phyloP scores from a whole-genome alignment of 208 protist genomes.

The Naegleria fowleri region DNA sequence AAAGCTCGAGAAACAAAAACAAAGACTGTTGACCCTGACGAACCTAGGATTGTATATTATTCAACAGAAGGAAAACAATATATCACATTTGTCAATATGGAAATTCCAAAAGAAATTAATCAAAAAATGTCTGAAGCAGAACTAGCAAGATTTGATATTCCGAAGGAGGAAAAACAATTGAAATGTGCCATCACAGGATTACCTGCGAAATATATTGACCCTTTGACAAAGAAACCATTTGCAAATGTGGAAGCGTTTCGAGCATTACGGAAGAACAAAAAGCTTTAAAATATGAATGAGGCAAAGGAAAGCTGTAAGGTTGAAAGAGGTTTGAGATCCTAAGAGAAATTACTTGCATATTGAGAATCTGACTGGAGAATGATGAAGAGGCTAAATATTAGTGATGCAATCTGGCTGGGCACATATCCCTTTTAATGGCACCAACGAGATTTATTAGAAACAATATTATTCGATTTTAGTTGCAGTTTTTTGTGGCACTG shows the following conservation, averaged over 20 bases:
- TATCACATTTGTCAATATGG: neutral
- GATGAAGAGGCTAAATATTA: no score
- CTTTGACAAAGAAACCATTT: neutral
- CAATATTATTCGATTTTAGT: no score
- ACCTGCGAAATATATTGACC: slow-evolving; percentile 19
- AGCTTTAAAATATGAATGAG: neutral
- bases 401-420: no score
- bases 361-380: no score
- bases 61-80: neutral
- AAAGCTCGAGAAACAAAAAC: neutral
- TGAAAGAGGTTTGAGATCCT: no score
- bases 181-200: neutral
- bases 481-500: no score
- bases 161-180: neutral
- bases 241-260: neutral
- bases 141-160: neutral
- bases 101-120: neutral
- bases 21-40: neutral
- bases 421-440: no score
- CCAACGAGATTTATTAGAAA: no score
- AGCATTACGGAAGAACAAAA: neutral
- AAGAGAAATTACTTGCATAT: no score
- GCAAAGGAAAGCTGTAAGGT: neutral
- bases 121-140: neutral
- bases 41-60: neutral